Conservation (phyloP, 1,139 yeast genomes). For the Blastobotrys apis region DNA sequence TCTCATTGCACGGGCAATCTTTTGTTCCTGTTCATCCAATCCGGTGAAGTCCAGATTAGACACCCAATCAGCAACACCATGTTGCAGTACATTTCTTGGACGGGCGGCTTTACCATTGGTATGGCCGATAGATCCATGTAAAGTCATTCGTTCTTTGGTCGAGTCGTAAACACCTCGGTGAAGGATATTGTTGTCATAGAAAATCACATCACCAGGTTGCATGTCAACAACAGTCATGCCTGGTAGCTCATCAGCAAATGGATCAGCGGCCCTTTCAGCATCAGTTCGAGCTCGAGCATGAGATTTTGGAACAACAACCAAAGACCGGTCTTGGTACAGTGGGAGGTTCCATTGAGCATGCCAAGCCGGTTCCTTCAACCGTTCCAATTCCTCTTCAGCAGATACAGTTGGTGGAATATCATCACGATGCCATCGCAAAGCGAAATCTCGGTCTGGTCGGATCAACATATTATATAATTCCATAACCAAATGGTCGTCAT, state of each 20-base stretch:
- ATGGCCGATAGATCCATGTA: slow-evolving; percentile 55
- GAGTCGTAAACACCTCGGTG: slow-evolving; percentile 50
- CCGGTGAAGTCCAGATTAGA: slow-evolving; percentile 12
- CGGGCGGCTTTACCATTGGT: slow-evolving; percentile 43
- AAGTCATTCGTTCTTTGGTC: slow-evolving; percentile 43
- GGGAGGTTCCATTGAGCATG: slow-evolving; percentile 57
- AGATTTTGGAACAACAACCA: slow-evolving; percentile 51
- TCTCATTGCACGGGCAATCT: slow-evolving; percentile 14
- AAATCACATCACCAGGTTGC: slow-evolving; percentile 52
- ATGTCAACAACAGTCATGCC: slow-evolving; percentile 45
- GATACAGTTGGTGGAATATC: slow-evolving; percentile 49
- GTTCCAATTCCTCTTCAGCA: slow-evolving; percentile 45
- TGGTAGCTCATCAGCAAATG: slow-evolving; percentile 35
- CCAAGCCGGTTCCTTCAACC: slow-evolving; percentile 44
- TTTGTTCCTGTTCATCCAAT: slow-evolving; percentile 10
- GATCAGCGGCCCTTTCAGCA: slow-evolving; percentile 43
- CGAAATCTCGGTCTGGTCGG: slow-evolving; percentile 54
- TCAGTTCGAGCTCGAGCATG: slow-evolving; percentile 47
- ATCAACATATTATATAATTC: slow-evolving; percentile 55
- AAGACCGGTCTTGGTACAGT: slow-evolving; percentile 46
- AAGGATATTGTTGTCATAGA: slow-evolving; percentile 51
- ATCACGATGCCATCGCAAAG: slow-evolving; percentile 56
- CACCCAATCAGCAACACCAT: slow-evolving; percentile 52
- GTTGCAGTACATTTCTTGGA: slow-evolving; percentile 52
- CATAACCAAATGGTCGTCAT: slow-evolving; percentile 43